Conservation (phyloP, 2,329 filamentous ascomycete genomes). For the Magnaporthiopsis incrustans region DNA sequence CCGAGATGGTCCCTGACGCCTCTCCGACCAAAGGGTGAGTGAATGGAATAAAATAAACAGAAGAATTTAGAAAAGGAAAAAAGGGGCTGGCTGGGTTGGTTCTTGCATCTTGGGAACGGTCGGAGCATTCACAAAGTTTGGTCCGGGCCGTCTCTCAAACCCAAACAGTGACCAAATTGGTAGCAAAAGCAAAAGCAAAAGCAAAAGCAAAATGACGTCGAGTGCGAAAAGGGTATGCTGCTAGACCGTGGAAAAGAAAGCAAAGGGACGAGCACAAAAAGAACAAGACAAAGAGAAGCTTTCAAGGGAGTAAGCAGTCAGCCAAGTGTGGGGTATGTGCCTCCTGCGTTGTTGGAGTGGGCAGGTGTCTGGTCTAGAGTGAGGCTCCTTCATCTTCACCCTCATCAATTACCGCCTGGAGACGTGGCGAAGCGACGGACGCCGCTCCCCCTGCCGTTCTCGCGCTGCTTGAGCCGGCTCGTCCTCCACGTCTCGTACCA, state of each 20-base stretch:
- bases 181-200: neutral
- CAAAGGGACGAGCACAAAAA: neutral
- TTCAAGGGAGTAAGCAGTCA: neutral
- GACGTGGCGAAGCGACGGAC: neutral
- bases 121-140: no score
- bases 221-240: neutral
- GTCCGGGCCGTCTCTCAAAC: neutral
- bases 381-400: neutral
- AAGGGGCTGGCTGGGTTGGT: neutral
- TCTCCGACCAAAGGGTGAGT: neutral
- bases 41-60: neutral
- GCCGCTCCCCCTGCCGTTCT: slow-evolving; percentile 24
- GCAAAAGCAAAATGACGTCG: neutral
- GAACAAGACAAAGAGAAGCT: neutral
- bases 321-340: neutral
- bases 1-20: neutral
- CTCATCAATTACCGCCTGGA: neutral
- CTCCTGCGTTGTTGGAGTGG: neutral
- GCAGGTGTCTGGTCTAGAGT: no score
- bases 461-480: slow-evolving; percentile 51
- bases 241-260: neutral
- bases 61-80: neutral
- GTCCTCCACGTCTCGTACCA: slow-evolving; percentile 97
- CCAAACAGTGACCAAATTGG: no score
- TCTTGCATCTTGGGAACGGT: no score